Conservation (phyloP, 2,329 filamentous ascomycete species). For the Colletotrichum agaves region DNA sequence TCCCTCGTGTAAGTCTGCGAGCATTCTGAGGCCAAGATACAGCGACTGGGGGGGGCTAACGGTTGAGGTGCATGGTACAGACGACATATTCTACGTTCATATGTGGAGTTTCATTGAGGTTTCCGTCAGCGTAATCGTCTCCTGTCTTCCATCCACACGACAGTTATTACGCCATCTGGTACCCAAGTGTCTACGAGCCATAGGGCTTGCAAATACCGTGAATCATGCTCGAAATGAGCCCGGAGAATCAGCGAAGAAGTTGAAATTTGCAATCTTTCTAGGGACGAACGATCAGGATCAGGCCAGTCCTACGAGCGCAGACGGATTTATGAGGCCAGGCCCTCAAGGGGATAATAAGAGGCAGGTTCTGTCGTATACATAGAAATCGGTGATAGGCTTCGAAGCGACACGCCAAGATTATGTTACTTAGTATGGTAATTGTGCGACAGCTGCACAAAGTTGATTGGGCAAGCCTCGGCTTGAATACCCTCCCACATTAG, state of each 20-base stretch:
- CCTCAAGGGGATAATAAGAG: not conserved
- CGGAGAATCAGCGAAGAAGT: constrained; percentile 1
- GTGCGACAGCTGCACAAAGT: too few species aligned
- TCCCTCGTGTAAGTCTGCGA: too few species aligned
- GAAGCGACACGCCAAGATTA: too few species aligned
- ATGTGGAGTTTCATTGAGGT: constrained; percentile 59
- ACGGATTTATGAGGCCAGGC: not conserved
- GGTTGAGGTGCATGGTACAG: constrained; percentile 43
- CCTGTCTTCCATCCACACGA: constrained; percentile 48
- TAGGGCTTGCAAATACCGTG: not conserved
- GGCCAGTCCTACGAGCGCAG: not conserved
- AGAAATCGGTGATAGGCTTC: not conserved
- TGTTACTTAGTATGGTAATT: too few species aligned
- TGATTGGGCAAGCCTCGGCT: too few species aligned
- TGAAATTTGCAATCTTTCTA: not conserved
- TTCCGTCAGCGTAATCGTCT: constrained; percentile 55
- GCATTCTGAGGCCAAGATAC: not conserved
- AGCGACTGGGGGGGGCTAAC: constrained; percentile 39
- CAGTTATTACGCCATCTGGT: constrained; percentile 23
- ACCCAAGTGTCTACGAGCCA: not conserved
- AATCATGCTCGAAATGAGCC: not conserved
- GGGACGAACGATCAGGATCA: not conserved
- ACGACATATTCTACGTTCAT: constrained; percentile 52
- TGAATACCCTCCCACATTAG: too few species aligned
- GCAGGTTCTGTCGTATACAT: not conserved